These are phyloP conservation scores for Coccinonectria pachysandricola DNA, from an alignment of 2,329 filamentous ascomycete genomes.

Conservation along the genomic window DNA sequence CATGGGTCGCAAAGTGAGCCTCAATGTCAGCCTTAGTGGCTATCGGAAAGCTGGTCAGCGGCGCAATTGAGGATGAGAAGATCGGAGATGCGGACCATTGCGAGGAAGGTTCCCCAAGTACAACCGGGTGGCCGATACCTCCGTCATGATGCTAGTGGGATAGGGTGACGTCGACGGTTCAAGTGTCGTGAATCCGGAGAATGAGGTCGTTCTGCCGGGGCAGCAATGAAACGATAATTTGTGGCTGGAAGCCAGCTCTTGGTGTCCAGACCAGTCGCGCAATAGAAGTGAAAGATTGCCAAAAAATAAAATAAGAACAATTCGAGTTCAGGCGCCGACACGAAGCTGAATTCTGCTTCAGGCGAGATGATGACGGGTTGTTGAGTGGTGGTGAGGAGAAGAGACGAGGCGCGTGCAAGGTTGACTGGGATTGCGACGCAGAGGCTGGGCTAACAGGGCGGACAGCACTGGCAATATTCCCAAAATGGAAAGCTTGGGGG, in stretches of 20 bases:
- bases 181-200: no score
- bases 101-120: slow-evolving; percentile 97
- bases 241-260: slow-evolving; percentile 7
- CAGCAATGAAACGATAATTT: no score
- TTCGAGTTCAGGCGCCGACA: no score
- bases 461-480: slow-evolving; percentile 19
- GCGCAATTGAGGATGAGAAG: slow-evolving; percentile 20
- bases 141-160: slow-evolving; percentile 51
- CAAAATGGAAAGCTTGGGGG: slow-evolving; percentile 14
- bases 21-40: slow-evolving; percentile 97
- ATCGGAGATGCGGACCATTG: slow-evolving; percentile 55
- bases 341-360: no score
- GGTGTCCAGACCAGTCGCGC: slow-evolving; percentile 16
- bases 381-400: slow-evolving; percentile 16
- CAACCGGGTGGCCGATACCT: slow-evolving; percentile 89
- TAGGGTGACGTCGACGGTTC: no score
- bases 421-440: slow-evolving; percentile 14
- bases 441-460: slow-evolving; percentile 17
- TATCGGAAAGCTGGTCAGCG: slow-evolving; percentile 43
- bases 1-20: slow-evolving; percentile 89
- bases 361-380: no score
- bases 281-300: no score
- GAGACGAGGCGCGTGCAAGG: slow-evolving; percentile 11
- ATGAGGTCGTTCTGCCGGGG: no score
- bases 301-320: no score